A percentile compares a stretch with the other conserved stretches of the same genome.
These are phyloP conservation scores for Flaveria trinervia DNA, from an alignment of 129 eudicot genomes.

Conservation along the genomic window DNA sequence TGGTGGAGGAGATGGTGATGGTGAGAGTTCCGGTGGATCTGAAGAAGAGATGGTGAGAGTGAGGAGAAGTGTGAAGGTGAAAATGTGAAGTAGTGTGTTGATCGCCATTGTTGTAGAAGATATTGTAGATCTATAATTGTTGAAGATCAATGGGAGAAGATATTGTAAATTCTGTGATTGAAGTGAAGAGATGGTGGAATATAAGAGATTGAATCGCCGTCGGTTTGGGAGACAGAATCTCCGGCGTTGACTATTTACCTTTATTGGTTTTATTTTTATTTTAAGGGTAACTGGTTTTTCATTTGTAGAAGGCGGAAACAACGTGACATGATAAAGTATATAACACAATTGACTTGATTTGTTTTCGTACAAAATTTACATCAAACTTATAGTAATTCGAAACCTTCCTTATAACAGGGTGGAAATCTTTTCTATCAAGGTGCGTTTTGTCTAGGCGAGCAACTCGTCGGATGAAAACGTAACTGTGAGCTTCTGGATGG, in stretches of 20 bases:
- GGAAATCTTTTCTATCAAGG: too few relatives aligned
- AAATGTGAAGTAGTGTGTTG: constrained; percentile 12
- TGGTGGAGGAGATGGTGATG: constrained; percentile 38
- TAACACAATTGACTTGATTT: too few relatives aligned
- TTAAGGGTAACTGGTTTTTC: too few relatives aligned
- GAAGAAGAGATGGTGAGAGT: constrained; percentile 21
- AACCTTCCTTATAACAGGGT: too few relatives aligned
- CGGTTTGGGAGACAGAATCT: constrained; percentile 28
- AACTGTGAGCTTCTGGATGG: too few relatives aligned
- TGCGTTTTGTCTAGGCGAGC: too few relatives aligned
- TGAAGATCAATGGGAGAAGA: background rate
- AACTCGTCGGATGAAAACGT: too few relatives aligned
- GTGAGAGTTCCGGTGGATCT: constrained; percentile 32
- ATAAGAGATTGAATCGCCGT: constrained; percentile 31
- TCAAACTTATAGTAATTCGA: too few relatives aligned
- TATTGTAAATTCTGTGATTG: background rate
- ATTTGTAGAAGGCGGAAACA: accelerated
- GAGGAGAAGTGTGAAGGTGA: constrained; percentile 29
- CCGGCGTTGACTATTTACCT: constrained; percentile 26
- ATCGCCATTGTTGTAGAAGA: constrained; percentile 31
- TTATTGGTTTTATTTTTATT: too few relatives aligned
- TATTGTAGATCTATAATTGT: background rate
- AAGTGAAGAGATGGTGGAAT: constrained; percentile 26
- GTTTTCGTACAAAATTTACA: too few relatives aligned
- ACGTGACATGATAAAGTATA: too few relatives aligned